Evolutionary conservation across 306 rosid genomes (phyloP).

Genomic region (barrel medic (Medicago truncatula)): DNA sequence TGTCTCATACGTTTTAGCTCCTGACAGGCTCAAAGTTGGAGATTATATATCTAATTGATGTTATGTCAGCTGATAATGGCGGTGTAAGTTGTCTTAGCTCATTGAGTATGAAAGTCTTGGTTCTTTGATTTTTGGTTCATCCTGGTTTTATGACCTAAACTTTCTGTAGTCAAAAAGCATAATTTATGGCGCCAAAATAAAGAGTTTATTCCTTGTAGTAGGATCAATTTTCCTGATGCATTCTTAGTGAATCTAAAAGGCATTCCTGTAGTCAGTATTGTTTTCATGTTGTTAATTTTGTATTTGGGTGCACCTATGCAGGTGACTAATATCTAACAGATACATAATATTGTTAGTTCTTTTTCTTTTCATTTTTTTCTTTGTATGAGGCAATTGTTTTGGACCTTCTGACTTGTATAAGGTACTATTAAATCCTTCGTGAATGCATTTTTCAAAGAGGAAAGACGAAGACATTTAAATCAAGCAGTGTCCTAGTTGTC

Average conservation of each 20-base stretch:
- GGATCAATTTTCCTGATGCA: neutral
- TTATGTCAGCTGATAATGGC: conserved; percentile 22
- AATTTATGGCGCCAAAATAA: conserved; percentile 15
- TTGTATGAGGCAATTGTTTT: neutral
- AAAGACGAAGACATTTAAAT: neutral
- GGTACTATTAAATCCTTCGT: neutral
- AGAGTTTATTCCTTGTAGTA: conserved; percentile 8
- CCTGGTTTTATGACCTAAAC: conserved; percentile 33
- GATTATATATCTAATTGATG: conserved; percentile 45
- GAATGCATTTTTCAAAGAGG: neutral
- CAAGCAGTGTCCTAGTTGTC: neutral
- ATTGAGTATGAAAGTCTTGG: conserved; percentile 12
- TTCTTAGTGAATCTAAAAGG: conserved; percentile 14
- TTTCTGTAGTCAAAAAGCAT: conserved; percentile 30
- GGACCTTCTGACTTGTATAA: neutral
- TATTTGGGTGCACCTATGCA: neutral
- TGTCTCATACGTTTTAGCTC: conserved; percentile 46
- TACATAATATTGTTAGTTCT: neutral
- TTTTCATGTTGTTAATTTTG: neutral
- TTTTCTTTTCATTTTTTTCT: neutral
- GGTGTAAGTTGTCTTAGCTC: conserved; percentile 25
- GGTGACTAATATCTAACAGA: neutral
- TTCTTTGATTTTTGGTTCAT: conserved; percentile 30
- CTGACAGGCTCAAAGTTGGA: conserved; percentile 47
- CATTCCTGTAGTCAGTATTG: neutral